These are phyloP conservation scores for Cordyceps cicadae DNA, from an alignment of 2,329 filamentous ascomycete genomes.

Conservation along the genomic window DNA sequence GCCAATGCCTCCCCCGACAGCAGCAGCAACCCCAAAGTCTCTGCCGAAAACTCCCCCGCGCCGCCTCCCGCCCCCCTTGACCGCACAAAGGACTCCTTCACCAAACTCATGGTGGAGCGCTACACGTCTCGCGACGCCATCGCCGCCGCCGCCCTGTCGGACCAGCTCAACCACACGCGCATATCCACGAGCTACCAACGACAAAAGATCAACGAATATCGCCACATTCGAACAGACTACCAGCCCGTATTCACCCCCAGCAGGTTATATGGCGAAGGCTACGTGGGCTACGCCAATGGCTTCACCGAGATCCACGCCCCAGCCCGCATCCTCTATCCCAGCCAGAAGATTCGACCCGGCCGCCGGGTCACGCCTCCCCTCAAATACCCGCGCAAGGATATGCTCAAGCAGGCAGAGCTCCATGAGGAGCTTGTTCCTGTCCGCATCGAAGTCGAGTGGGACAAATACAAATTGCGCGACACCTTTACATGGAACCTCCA, in stretches of 20 bases:
- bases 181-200: slow-evolving; percentile 55
- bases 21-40: slow-evolving; percentile 19
- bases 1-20: slow-evolving; percentile 18
- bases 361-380: slow-evolving; percentile 66
- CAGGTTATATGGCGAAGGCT: slow-evolving; percentile 63
- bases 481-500: slow-evolving; percentile 98
- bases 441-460: slow-evolving; percentile 86
- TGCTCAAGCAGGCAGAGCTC: slow-evolving; percentile 79
- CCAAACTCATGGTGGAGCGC: slow-evolving; percentile 44
- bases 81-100: slow-evolving; percentile 49
- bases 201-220: slow-evolving; percentile 63
- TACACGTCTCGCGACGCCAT: slow-evolving; percentile 47
- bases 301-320: slow-evolving; percentile 63
- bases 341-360: slow-evolving; percentile 66
- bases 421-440: slow-evolving; percentile 87
- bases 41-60: slow-evolving; percentile 11
- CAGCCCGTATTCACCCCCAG: slow-evolving; percentile 47
- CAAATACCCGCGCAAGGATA: slow-evolving; percentile 69
- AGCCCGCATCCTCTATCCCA: slow-evolving; percentile 70
- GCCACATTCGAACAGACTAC: slow-evolving; percentile 47
- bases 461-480: slow-evolving; percentile 90
- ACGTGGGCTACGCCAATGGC: slow-evolving; percentile 82
- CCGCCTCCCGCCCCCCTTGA: slow-evolving; percentile 27
- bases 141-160: slow-evolving; percentile 43
- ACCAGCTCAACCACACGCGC: slow-evolving; percentile 45